These are phyloP conservation scores for Candida easanensis DNA, from an alignment of 805 yeast genomes.

Conservation along the genomic window DNA sequence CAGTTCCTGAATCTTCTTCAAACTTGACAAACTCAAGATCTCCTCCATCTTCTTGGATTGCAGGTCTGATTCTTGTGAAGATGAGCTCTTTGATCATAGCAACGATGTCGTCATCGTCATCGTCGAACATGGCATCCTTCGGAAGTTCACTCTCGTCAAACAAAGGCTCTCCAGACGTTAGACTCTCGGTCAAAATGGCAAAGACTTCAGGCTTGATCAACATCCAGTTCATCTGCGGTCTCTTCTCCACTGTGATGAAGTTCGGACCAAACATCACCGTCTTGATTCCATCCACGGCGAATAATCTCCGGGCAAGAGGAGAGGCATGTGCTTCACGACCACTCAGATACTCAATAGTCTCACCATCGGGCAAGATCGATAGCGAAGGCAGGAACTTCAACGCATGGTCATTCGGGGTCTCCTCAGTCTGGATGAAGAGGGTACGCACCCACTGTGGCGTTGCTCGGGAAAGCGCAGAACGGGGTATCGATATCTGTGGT, in stretches of 20 bases:
- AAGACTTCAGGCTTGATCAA: constrained; percentile 66
- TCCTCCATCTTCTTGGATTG: constrained; percentile 75
- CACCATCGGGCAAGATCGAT: constrained; percentile 58
- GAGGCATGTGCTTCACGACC: constrained; percentile 76
- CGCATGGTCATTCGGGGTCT: constrained; percentile 86
- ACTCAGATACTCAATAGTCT: constrained; percentile 67
- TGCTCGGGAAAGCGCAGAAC: constrained; percentile 11
- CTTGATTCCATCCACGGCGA: constrained; percentile 71
- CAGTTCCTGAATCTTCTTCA: constrained; percentile 57
- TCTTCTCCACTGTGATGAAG: constrained; percentile 79
- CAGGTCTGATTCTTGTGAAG: constrained; percentile 69
- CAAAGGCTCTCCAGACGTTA: constrained; percentile 48
- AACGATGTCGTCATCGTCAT: constrained; percentile 65
- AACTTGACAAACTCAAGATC: constrained; percentile 66
- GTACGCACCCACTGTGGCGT: constrained; percentile 15
- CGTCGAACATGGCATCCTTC: constrained; percentile 43
- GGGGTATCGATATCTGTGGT: constrained; percentile 1
- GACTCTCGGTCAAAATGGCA: constrained; percentile 28
- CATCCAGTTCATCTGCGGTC: constrained; percentile 47
- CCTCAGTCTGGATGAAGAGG: constrained; percentile 74
- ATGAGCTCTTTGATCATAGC: constrained; percentile 67
- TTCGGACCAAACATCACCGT: constrained; percentile 80
- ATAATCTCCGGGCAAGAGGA: constrained; percentile 73
- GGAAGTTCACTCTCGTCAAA: constrained; percentile 33
- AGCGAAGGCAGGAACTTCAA: constrained; percentile 78